Evolutionary conservation across 1,284 basidiomycete genomes (phyloP), one percentile per base, ranked within the genome.

Genomic region (Phlebopus sp.): DNA sequence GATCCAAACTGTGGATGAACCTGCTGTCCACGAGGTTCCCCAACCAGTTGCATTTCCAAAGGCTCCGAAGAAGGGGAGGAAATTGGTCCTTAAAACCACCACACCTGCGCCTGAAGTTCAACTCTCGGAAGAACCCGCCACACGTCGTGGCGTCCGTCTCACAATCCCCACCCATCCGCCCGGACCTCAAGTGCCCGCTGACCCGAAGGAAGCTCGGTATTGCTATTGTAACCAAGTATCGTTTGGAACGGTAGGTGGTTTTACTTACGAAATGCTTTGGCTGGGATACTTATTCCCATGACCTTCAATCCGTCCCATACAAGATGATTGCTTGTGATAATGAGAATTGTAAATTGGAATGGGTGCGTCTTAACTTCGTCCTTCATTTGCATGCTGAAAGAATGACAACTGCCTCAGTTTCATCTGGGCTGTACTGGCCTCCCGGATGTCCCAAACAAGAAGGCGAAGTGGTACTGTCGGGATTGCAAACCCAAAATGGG

Each of bases 271-370:
- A 18, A 42, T 39, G 46, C 51, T 48, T 37, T 44, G 29, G 14
- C 18, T 42, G 44, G 42, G 37, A n/a, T 32, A 25, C 10, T 34
- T 37, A 17, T 29, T 42, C 19, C 14, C 44, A 29, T 29, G 27
- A 29, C 10, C 27, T 37, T 18, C 29, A n/a, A 53, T 38, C 49
- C 21, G 21, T 23, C 18, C 17, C 44, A 46, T 34, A 39, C 40
- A 55, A 91, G 88, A 92, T 93, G 91, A 82, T 93, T 52, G 90
- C 72, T 3, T 93, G 90, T 59, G 91, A 93, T 62, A 78, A 78
- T 53, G 65, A 70, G 31, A 70, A 73, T 27, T 93, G 90, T 60
- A 69, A 76, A 55, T 69, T 73, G 32, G 88, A 92, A 79, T 93
- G 90, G 90, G 87, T 84, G 57, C 59, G 81, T 71, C 17, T 11